These are phyloP conservation scores for Cercospora zeae-maydis DNA, from an alignment of 2,329 filamentous ascomycete genomes.

Conservation along the genomic window DNA sequence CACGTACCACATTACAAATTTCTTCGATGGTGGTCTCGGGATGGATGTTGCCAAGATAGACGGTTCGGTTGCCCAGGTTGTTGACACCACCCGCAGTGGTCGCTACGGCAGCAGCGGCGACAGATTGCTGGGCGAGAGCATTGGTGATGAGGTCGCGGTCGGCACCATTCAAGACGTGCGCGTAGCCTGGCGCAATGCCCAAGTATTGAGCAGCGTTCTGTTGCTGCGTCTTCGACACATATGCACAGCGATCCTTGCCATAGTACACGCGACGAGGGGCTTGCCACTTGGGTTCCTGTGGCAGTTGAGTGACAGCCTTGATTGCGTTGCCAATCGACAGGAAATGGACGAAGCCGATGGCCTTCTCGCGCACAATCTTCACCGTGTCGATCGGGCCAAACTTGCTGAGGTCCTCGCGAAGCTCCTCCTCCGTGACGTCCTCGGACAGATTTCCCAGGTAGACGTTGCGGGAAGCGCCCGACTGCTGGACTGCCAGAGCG, in stretches of 20 bases:
- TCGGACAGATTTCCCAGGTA: conserved; percentile 92
- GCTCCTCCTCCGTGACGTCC: conserved; percentile 83
- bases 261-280: conserved; percentile 94
- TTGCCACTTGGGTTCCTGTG: conserved; percentile 96
- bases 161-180: conserved; percentile 91
- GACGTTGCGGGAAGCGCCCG: conserved; percentile 91
- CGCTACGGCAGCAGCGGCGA: conserved; percentile 91
- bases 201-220: conserved; percentile 98
- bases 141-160: conserved; percentile 96
- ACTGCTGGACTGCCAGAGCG: conserved; percentile 95
- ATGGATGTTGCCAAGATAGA: conserved; percentile 98
- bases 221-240: conserved; percentile 98
- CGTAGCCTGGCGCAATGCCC: conserved; percentile 93
- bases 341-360: conserved; percentile 96
- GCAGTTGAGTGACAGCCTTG: conserved; percentile 94
- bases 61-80: conserved; percentile 94
- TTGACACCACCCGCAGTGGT: conserved; percentile 95
- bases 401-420: conserved; percentile 91
- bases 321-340: conserved; percentile 96
- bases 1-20: conserved; percentile 97
- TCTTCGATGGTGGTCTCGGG: conserved; percentile 98
- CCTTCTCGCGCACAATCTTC: conserved; percentile 97
- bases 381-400: conserved; percentile 96
- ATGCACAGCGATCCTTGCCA: conserved; percentile 96
- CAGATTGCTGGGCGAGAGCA: conserved; percentile 93